A percentile compares a stretch with the other conserved stretches of the same genome.
Evolutionary conservation across 176 grass and related monocot genomes (phyloP).

Genomic region (Oryza brachyantha): DNA sequence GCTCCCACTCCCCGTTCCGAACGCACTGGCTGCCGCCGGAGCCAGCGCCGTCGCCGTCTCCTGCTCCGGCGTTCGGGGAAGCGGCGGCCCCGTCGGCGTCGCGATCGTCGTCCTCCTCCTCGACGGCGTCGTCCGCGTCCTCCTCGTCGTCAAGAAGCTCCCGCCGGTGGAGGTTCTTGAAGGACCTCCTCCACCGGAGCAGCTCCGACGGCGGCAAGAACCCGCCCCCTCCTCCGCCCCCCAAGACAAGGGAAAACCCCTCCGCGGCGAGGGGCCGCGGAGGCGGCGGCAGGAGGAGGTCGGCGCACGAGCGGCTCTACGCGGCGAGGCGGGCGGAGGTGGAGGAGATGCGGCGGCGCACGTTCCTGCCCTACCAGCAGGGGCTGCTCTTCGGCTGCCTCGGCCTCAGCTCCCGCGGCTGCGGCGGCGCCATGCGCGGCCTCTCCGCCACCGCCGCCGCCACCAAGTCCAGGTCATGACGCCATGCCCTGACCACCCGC

Average conservation of each 20-base stretch:
- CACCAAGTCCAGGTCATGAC: slow-evolving; percentile 43
- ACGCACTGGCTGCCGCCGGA: slow-evolving; percentile 20
- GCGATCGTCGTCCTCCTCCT: slow-evolving; percentile 39
- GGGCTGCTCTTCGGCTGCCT: slow-evolving; percentile 60
- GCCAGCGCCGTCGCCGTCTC: background rate
- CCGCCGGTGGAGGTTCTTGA: slow-evolving; percentile 67
- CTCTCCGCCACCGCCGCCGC: slow-evolving; percentile 20
- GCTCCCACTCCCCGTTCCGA: slow-evolving; percentile 66
- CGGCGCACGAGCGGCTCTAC: slow-evolving; percentile 70
- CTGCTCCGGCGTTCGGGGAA: background rate
- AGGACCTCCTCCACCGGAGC: slow-evolving; percentile 61
- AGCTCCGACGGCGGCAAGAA: slow-evolving; percentile 40
- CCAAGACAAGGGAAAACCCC: background rate
- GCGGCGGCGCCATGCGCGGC: slow-evolving; percentile 57
- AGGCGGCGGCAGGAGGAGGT: slow-evolving; percentile 23
- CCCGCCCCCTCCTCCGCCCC: background rate
- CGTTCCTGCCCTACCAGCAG: slow-evolving; percentile 80
- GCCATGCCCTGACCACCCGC: background rate
- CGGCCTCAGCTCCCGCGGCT: slow-evolving; percentile 55
- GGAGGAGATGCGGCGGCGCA: slow-evolving; percentile 82
- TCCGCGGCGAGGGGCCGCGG: background rate
- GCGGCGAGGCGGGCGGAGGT: slow-evolving; percentile 62
- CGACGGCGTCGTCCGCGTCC: slow-evolving; percentile 45
- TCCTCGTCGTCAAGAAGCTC: slow-evolving; percentile 34
- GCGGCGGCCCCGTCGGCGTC: slow-evolving; percentile 19